These are phyloP conservation scores for Thuidium tamariscinum DNA, from an alignment of 225 moss, liverwort and hornwort genomes.

Conservation along the genomic window DNA sequence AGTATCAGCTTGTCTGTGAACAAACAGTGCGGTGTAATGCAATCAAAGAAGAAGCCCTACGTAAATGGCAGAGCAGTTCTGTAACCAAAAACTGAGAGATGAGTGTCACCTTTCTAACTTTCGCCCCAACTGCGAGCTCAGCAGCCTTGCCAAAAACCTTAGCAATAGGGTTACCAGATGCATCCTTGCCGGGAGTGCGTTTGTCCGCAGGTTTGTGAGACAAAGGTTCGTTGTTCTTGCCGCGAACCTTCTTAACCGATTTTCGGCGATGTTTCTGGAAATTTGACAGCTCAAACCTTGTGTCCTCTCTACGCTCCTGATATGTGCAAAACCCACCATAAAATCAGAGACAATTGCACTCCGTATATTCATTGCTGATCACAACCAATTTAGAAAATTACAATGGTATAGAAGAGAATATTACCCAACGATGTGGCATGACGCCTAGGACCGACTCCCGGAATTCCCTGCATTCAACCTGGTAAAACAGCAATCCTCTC, in stretches of 20 bases:
- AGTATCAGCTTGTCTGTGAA: not conserved
- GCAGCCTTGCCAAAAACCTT: constrained; percentile 63
- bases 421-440: constrained; percentile 98
- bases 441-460: constrained; percentile 73
- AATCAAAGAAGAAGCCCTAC: not conserved
- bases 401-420: not conserved
- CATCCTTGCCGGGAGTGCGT: constrained; percentile 55
- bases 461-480: constrained; percentile 83
- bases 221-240: constrained; percentile 20
- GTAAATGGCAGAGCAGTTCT: not conserved
- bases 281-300: constrained; percentile 71
- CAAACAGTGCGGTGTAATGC: not conserved
- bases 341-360: not conserved
- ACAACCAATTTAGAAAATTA: not conserved
- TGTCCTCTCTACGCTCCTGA: constrained; percentile 87
- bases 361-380: not conserved
- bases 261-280: constrained; percentile 79
- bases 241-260: constrained; percentile 46
- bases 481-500: constrained; percentile 6
- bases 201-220: constrained; percentile 58
- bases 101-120: constrained; percentile 34
- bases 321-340: not conserved
- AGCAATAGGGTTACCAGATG: constrained; percentile 49
- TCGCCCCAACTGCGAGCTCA: constrained; percentile 61
- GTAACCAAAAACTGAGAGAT: not conserved